phyloP scores from a whole-genome alignment of 495 filamentous ascomycete species.

The Ramalina intermedia region DNA sequence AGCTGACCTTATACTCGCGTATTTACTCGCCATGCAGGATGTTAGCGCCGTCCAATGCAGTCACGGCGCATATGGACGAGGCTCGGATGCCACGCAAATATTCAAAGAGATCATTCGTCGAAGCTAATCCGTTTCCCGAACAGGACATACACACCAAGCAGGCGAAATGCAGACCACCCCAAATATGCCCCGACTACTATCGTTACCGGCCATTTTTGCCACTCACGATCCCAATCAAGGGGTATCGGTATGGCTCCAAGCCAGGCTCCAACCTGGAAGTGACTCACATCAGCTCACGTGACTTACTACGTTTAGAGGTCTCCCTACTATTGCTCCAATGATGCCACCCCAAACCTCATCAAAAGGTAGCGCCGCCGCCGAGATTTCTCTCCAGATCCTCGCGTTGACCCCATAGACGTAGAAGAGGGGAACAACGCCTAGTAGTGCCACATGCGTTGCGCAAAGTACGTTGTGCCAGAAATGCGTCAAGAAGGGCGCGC shows the following conservation, averaged over 20 bases:
- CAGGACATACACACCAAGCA: slow-evolving; percentile 40
- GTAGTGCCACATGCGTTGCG: slow-evolving; percentile 65
- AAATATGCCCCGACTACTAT: slow-evolving; percentile 60
- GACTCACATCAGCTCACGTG: slow-evolving; percentile 23
- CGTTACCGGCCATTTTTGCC: slow-evolving; percentile 96
- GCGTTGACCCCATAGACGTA: slow-evolving; percentile 74
- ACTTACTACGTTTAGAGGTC: slow-evolving; percentile 47
- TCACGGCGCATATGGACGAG: too few relatives aligned
- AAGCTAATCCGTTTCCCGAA: slow-evolving; percentile 53
- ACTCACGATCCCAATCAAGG: slow-evolving; percentile 86
- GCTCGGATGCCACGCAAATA: too few relatives aligned
- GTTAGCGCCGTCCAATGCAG: too few relatives aligned
- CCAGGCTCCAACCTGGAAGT: slow-evolving; percentile 35
- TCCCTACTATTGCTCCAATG: slow-evolving; percentile 37
- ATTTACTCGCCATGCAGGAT: too few relatives aligned
- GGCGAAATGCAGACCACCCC: slow-evolving; percentile 48
- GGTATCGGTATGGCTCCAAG: slow-evolving; percentile 74
- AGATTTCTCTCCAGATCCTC: slow-evolving; percentile 58
- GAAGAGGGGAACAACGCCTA: slow-evolving; percentile 59
- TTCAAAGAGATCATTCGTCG: slow-evolving; percentile 9
- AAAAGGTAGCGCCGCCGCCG: slow-evolving; percentile 28
- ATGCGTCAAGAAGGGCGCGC: slow-evolving; percentile 79
- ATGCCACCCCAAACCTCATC: slow-evolving; percentile 29
- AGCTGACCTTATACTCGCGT: too few relatives aligned
- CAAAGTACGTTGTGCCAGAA: slow-evolving; percentile 60